Base-by-base conservation (phyloP, 805 yeast species). In the Candida germanica region DNA sequence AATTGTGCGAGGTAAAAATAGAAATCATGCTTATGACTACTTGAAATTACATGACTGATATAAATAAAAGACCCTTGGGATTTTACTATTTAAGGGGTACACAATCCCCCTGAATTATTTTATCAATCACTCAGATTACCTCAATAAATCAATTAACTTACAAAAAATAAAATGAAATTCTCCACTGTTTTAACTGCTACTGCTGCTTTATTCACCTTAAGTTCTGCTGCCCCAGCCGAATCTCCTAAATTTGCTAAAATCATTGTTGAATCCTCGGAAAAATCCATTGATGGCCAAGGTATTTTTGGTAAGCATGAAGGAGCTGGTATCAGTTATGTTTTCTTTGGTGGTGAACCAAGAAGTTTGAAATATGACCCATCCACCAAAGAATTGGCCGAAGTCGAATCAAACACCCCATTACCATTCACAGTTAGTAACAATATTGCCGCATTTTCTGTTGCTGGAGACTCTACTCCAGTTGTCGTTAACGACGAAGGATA, bases 281-380 rank as follows among this genome's bases (percentile, higher is more conserved):
- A n/a, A 2, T 20, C 20, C 5, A 11, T 29, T 13, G 18, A 31
- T 25, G 63, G 61, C 24, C 36, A 48, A n/a, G 59, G 56, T 23
- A 39, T 66, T 21, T 37, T 46, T 31, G 39, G 54, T 23, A 38
- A 38, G 25, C 75, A 69, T 47, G 71, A 62, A 48, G 75, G 75
- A 46, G 75, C 75, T 30, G 75, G 65, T 40, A 50, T 68, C 44
- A 51, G 59, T 55, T 70, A 65, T 51, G 40, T 62, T 13, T 59
- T 64, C 52, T 38, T 66, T 22, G 26, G 29, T 16, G 27, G 31
- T 6, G 38, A 32, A 10, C 56, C 55, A 14, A 19, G 29, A 15
- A 26, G 23, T 17, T 29, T 32, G 9, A 10, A 15, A 10, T 40
- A 35, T 26, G 15, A 36, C 13, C 10, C 25, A 8, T 18, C 9